phyloP scores from a whole-genome alignment of 345 rosid genomes.

The Theobroma cacao region DNA sequence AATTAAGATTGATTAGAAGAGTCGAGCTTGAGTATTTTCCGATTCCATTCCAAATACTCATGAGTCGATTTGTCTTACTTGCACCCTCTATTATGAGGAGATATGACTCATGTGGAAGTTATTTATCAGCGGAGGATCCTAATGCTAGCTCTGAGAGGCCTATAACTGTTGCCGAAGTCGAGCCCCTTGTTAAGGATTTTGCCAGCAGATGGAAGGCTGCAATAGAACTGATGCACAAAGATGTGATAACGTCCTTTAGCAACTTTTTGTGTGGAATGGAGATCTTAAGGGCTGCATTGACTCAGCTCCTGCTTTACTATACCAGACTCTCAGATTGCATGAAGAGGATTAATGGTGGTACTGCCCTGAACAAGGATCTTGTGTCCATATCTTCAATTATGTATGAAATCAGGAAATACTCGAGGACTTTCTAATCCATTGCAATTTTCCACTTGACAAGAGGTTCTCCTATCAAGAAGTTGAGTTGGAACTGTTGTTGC shows the following conservation, averaged over 20 bases:
- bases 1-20: no score
- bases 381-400: slow-evolving; percentile 89
- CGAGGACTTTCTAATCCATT: slow-evolving; percentile 63
- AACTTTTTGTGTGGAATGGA: slow-evolving; percentile 97
- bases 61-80: neutral
- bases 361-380: slow-evolving; percentile 84
- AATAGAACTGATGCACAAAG: slow-evolving; percentile 97
- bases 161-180: slow-evolving; percentile 71
- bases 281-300: slow-evolving; percentile 90
- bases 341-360: slow-evolving; percentile 74
- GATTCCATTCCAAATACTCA: neutral
- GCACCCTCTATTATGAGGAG: neutral
- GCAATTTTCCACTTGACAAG: neutral
- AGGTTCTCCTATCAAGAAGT: neutral
- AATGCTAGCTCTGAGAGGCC: slow-evolving; percentile 60
- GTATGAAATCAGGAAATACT: slow-evolving; percentile 95
- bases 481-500: neutral
- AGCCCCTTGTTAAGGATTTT: slow-evolving; percentile 85
- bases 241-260: slow-evolving; percentile 96
- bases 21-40: neutral
- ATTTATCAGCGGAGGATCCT: slow-evolving; percentile 72
- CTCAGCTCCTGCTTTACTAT: slow-evolving; percentile 90
- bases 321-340: slow-evolving; percentile 90
- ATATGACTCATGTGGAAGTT: neutral
- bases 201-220: slow-evolving; percentile 90